Percentiles rank a stretch among this genome's conserved stretches.
These are phyloP conservation scores for Cymbopogon flexuosus DNA, from an alignment of 202 grass and related monocot species.

Conservation along the genomic window DNA sequence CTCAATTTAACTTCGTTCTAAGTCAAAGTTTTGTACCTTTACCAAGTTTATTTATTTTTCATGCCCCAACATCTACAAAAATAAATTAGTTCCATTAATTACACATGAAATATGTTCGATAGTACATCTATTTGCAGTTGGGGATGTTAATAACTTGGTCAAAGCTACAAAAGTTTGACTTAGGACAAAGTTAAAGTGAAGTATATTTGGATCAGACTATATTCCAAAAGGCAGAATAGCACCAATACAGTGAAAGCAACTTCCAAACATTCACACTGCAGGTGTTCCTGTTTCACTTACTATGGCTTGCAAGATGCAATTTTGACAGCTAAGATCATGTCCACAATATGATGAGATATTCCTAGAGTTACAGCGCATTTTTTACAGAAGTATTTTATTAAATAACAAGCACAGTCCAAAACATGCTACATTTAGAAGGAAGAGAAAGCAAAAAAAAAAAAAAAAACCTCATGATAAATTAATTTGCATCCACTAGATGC, in stretches of 20 bases:
- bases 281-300: background rate
- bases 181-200: background rate
- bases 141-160: background rate
- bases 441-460: slow-evolving; percentile 28
- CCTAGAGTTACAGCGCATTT: background rate
- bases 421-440: background rate
- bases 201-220: background rate
- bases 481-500: slow-evolving; percentile 44
- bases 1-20: background rate
- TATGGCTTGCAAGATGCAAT: background rate
- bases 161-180: background rate
- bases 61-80: background rate
- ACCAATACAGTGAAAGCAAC: background rate
- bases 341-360: slow-evolving; percentile 20
- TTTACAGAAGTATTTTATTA: background rate
- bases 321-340: background rate
- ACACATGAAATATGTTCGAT: background rate
- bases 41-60: background rate
- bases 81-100: background rate
- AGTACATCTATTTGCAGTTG: background rate
- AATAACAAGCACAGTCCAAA: background rate
- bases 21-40: background rate
- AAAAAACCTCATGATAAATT: slow-evolving; percentile 75
- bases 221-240: background rate
- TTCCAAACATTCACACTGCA: background rate